Evolutionary conservation across 148 eudicot species (phyloP), one percentile per base, ranked within the genome.

Genomic region (Camellia sinensis): DNA sequence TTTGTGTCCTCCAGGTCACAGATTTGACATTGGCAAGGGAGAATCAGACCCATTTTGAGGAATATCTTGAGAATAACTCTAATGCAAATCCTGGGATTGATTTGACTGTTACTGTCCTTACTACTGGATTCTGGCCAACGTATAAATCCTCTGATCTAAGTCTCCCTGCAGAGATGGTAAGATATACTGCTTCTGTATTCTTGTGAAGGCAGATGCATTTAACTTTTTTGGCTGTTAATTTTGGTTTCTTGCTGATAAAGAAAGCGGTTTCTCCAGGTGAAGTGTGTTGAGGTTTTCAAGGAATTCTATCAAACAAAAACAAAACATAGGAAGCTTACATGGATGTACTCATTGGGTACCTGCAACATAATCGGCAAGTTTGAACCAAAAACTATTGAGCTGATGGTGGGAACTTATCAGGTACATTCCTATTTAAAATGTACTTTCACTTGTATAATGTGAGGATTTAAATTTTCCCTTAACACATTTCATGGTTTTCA

Each of bases 41-140:
- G 37, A 29, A 29, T 1, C 37, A 29, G 37, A 29, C 37, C 37
- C 37, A 29, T 29, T 29, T 29, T 29, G 37, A 29, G 37, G 37
- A 29, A 29, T 29, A 29, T 29, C 37, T 29, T 29, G 37, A 29
- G 37, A 29, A 29, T 29, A 29, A 29, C 37, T 29, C 37, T 29
- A 29, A 29, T 29, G 37, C 37, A 29, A 29, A 29, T 29, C 37
- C 37, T 29, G 37, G 37, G 37, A 29, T 29, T 29, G 37, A 29
- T 29, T 29, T 29, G 37, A 29, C 37, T 29, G 37, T 29, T 29
- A 29, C 37, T 29, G 37, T 29, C 40, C 84, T 84, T 18, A 84
- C 86, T 5, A 84, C 86, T 40, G 86, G 86, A 6, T 84, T 84
- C 67, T 84, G 87, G 87, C 87, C 87, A 45, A 85, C 73, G 78